These are phyloP conservation scores for Balansia obtecta DNA, from an alignment of 2,329 filamentous ascomycete species.

Conservation along the genomic window DNA sequence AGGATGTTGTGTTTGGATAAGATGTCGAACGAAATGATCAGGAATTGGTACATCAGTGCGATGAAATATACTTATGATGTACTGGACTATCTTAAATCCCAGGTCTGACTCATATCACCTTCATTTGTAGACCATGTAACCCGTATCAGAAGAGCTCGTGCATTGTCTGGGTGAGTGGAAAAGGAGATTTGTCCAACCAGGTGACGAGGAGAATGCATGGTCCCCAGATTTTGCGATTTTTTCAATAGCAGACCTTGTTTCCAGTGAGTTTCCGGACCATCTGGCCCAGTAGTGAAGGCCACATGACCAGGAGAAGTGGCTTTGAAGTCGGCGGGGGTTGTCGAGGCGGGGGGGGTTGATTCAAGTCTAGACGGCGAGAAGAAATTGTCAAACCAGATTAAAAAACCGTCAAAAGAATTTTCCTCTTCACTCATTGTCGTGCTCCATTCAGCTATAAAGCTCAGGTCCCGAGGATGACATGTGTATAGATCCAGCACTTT, in stretches of 20 bases:
- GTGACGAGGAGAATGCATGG: conserved; percentile 40
- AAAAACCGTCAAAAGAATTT: conserved; percentile 69
- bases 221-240: conserved; percentile 39
- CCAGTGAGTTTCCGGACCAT: conserved; percentile 75
- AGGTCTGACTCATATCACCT: conserved; percentile 33
- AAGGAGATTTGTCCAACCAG: conserved; percentile 60
- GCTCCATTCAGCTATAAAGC: conserved; percentile 59
- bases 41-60: not conserved
- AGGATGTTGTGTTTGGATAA: too few relatives aligned
- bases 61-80: not conserved
- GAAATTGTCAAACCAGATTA: conserved; percentile 91
- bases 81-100: conserved; percentile 31
- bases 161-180: conserved; percentile 54
- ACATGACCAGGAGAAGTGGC: conserved; percentile 47
- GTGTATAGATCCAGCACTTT: conserved; percentile 66
- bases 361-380: conserved; percentile 54
- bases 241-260: conserved; percentile 68
- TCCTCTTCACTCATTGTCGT: conserved; percentile 48
- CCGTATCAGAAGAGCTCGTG: conserved; percentile 53
- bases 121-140: conserved; percentile 45
- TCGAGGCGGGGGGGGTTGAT: conserved; percentile 34
- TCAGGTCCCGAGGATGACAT: conserved; percentile 57
- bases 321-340: conserved; percentile 50
- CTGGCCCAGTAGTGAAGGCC: conserved; percentile 82
- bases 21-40: too few relatives aligned